Conservation (phyloP, 768 basidiomycete species). For the Mycena leptocephala region DNA sequence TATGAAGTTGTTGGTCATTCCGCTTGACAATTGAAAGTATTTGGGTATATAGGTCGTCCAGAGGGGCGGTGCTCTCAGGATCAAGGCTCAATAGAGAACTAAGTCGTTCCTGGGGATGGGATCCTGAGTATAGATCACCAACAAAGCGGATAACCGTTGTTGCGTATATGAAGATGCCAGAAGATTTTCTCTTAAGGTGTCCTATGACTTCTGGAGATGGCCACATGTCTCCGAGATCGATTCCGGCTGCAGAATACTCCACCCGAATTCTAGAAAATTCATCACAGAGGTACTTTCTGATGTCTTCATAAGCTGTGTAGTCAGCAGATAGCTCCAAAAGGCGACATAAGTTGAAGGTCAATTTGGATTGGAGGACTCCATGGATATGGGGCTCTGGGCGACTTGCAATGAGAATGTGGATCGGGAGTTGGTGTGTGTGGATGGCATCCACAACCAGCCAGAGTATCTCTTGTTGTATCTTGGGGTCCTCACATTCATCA, state of each 20-base stretch:
- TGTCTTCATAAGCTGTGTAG: background rate
- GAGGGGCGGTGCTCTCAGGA: conserved; percentile 6
- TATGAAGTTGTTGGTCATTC: background rate
- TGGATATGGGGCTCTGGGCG: conserved; percentile 15
- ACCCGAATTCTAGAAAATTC: background rate
- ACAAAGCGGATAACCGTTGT: conserved; percentile 7
- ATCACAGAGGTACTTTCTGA: background rate
- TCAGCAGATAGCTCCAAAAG: background rate
- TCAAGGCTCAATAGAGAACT: background rate
- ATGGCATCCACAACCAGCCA: background rate
- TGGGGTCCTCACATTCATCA: conserved; percentile 11
- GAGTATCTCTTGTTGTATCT: conserved; percentile 1
- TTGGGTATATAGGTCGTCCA: conserved; percentile 16
- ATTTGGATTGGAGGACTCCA: background rate
- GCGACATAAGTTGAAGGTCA: background rate
- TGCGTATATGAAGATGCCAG: conserved; percentile 16
- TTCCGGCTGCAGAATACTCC: background rate
- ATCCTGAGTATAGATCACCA: background rate
- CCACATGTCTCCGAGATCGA: background rate
- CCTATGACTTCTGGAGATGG: background rate
- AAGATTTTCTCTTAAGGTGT: background rate
- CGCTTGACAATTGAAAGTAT: background rate
- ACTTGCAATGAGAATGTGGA: conserved; percentile 1
- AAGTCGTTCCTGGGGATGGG: background rate
- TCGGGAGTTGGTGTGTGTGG: background rate